phyloP scores from a whole-genome alignment of 441 rosid genomes.

The Adansonia gregorii region DNA sequence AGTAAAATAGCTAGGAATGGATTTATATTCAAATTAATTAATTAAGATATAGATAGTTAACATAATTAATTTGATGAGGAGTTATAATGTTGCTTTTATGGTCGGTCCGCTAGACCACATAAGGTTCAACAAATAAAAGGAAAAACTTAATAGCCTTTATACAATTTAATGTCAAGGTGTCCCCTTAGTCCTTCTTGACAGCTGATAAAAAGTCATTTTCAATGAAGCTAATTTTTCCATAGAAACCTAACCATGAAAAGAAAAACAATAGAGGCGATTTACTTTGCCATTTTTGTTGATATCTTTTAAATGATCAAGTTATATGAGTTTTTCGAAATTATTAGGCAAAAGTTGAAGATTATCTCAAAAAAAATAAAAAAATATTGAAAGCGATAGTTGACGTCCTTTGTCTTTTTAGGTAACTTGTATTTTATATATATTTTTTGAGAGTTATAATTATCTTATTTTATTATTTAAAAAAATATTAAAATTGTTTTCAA shows the following conservation, averaged over 20 bases:
- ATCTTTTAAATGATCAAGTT: background rate
- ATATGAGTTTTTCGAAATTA: no score
- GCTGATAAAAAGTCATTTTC: conserved; percentile 11
- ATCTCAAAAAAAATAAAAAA: no score
- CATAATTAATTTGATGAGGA: background rate
- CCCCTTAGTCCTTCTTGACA: background rate
- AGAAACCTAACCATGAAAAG: conserved; percentile 28
- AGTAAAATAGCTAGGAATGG: background rate
- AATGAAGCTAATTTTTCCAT: conserved; percentile 10
- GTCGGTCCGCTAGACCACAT: background rate
- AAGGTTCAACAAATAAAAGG: conserved; percentile 19
- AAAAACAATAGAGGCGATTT: background rate
- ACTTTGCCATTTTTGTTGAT: background rate
- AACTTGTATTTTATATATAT: no score
- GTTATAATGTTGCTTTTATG: background rate
- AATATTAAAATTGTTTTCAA: no score
- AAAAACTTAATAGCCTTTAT: background rate
- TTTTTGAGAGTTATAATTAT: no score
- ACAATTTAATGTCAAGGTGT: background rate
- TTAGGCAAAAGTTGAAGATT: no score
- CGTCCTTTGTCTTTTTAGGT: no score
- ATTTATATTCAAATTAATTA: background rate
- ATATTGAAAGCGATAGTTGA: no score
- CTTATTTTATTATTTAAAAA: no score
- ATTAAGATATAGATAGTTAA: background rate